Evolutionary conservation across 371 early-diverging fungal species (phyloP).

Genomic region (Mucor saturninus): DNA sequence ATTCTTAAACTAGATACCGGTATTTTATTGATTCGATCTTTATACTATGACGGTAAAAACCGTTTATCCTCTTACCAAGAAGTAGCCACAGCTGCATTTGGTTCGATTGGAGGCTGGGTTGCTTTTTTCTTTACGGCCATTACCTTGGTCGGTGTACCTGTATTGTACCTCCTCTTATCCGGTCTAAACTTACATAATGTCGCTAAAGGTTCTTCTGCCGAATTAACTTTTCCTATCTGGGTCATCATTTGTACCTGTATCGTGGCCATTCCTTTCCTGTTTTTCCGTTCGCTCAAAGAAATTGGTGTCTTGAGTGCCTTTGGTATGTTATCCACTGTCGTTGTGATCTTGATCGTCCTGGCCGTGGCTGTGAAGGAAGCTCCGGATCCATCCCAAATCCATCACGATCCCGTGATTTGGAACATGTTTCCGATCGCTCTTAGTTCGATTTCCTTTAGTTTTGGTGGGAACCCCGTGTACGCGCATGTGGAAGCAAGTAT

Average conservation of each 20-base stretch:
- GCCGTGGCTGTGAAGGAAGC: constrained; percentile 29
- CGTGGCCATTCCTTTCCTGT: constrained; percentile 71
- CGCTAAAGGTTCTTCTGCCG: constrained; percentile 28
- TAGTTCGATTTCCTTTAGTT: constrained; percentile 65
- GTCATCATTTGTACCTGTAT: constrained; percentile 65
- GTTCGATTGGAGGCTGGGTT: constrained; percentile 62
- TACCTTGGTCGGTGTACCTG: constrained; percentile 68
- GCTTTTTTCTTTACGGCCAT: constrained; percentile 69
- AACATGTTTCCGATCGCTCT: constrained; percentile 61
- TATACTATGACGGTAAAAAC: constrained; percentile 68
- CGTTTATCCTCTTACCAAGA: constrained; percentile 52
- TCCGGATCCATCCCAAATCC: constrained; percentile 18
- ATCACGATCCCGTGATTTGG: constrained; percentile 52
- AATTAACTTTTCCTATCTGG: constrained; percentile 55
- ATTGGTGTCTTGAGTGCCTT: constrained; percentile 59
- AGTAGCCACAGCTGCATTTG: constrained; percentile 70
- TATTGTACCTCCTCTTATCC: constrained; percentile 76
- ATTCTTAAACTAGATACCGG: no score
- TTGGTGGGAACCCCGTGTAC: constrained; percentile 46
- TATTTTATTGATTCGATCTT: constrained; percentile 70
- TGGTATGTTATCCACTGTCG: constrained; percentile 36
- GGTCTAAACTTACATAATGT: constrained; percentile 65
- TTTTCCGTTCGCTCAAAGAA: constrained; percentile 76
- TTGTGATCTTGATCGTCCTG: constrained; percentile 35
- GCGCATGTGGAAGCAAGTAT: constrained; percentile 81